A percentile compares a stretch with the other conserved stretches of the same genome.
phyloP scores from a whole-genome alignment of 805 yeast genomes.

The Cyberlindnera veronae region DNA sequence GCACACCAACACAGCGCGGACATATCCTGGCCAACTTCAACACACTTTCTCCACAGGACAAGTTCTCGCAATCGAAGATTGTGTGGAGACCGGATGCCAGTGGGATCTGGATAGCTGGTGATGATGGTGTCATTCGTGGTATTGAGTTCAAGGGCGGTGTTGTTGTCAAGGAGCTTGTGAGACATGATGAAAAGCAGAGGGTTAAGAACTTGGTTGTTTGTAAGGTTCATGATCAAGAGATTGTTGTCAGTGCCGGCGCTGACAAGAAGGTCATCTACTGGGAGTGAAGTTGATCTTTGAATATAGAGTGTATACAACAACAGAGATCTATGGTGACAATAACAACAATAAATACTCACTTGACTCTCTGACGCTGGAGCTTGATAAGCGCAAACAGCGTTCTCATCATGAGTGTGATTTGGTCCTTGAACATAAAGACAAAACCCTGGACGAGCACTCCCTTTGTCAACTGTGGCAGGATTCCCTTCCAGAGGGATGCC shows the following conservation, averaged over 20 bases:
- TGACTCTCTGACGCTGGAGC: slow-evolving; percentile 7
- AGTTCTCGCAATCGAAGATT: slow-evolving; percentile 51
- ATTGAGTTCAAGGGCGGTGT: slow-evolving; percentile 43
- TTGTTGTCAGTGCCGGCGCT: slow-evolving; percentile 48
- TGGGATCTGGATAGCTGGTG: slow-evolving; percentile 68
- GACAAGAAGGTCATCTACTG: slow-evolving; percentile 36
- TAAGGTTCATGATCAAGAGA: slow-evolving; percentile 31
- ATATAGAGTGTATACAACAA: background rate
- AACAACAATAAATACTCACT: too few relatives aligned
- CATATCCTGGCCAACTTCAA: slow-evolving; percentile 40
- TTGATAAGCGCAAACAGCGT: slow-evolving; percentile 19
- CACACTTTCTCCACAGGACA: slow-evolving; percentile 65
- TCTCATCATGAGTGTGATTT: slow-evolving; percentile 25
- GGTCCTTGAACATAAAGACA: slow-evolving; percentile 63
- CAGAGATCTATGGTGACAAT: too few relatives aligned
- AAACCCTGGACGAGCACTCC: slow-evolving; percentile 85
- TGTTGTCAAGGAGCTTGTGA: slow-evolving; percentile 33
- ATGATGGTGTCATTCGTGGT: slow-evolving; percentile 64
- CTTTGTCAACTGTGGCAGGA: slow-evolving; percentile 75
- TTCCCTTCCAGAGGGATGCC: slow-evolving; percentile 70
- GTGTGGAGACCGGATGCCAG: slow-evolving; percentile 39
- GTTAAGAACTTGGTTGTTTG: slow-evolving; percentile 42
- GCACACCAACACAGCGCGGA: slow-evolving; percentile 27
- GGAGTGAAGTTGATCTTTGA: slow-evolving; percentile 13
- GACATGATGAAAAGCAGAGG: slow-evolving; percentile 36